These are phyloP conservation scores for Amanita muscaria DNA, from an alignment of 768 basidiomycete genomes.

Conservation along the genomic window DNA sequence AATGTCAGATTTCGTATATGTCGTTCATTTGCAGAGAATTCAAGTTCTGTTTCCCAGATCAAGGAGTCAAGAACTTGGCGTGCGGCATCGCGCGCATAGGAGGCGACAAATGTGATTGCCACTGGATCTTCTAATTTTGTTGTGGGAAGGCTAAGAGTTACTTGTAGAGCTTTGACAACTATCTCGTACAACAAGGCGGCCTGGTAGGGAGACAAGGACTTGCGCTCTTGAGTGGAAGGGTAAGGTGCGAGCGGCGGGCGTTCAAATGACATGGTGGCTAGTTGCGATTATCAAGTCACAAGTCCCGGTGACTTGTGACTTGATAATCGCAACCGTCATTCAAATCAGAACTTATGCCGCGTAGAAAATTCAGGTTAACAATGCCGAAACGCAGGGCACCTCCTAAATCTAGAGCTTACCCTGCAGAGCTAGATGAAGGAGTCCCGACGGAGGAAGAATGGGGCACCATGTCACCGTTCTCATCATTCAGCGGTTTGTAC, in stretches of 20 bases:
- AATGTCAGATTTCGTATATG: slow-evolving; percentile 41
- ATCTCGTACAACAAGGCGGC: slow-evolving; percentile 36
- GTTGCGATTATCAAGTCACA: too few species aligned
- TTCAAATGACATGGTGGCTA: too few species aligned
- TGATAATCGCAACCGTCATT: too few species aligned
- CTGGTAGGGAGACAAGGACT: slow-evolving; percentile 43
- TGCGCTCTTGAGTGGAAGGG: slow-evolving; percentile 42
- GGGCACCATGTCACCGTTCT: slow-evolving; percentile 12
- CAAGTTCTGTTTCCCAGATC: slow-evolving; percentile 40
- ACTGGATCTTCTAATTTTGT: slow-evolving; percentile 31
- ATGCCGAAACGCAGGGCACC: not conserved
- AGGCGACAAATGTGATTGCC: slow-evolving; percentile 40
- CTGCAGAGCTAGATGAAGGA: not conserved
- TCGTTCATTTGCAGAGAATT: slow-evolving; percentile 25
- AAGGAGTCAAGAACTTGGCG: slow-evolving; percentile 42
- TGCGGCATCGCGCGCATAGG: slow-evolving; percentile 51
- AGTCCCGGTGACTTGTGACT: too few species aligned
- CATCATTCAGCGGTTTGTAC: slow-evolving; percentile 19
- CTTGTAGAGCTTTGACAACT: slow-evolving; percentile 38
- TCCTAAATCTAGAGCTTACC: not conserved
- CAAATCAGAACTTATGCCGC: too few species aligned
- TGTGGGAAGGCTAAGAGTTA: slow-evolving; percentile 39
- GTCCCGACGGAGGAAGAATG: slow-evolving; percentile 14
- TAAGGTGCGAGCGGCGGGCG: slow-evolving; percentile 36
- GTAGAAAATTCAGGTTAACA: not conserved